A percentile compares a stretch with the other conserved stretches of the same genome.
Conservation (phyloP, 306 rosid species). For the Pyrus pyrifolia region DNA sequence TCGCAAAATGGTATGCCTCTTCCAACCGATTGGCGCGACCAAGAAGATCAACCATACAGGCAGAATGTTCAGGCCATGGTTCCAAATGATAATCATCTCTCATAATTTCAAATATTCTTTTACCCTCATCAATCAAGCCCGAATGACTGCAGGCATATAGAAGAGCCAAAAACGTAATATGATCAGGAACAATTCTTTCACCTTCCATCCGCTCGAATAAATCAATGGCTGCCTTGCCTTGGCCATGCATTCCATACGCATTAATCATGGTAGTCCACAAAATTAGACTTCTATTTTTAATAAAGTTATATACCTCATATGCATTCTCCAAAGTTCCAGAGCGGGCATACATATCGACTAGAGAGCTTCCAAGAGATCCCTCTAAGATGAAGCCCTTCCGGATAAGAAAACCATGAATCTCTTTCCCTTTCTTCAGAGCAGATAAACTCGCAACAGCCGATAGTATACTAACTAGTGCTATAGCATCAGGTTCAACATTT, state of each 20-base stretch:
- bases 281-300: slow-evolving; percentile 30
- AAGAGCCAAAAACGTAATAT: slow-evolving; percentile 63
- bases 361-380: slow-evolving; percentile 46
- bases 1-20: slow-evolving; percentile 59
- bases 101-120: slow-evolving; percentile 41
- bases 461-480: slow-evolving; percentile 48
- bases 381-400: slow-evolving; percentile 52
- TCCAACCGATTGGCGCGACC: slow-evolving; percentile 61
- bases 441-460: slow-evolving; percentile 59
- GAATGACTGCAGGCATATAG: slow-evolving; percentile 80
- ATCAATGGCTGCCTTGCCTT: slow-evolving; percentile 50
- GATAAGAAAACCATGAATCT: slow-evolving; percentile 57
- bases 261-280: slow-evolving; percentile 72
- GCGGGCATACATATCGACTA: slow-evolving; percentile 66
- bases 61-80: slow-evolving; percentile 79
- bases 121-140: slow-evolving; percentile 59
- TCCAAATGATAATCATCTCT: slow-evolving; percentile 41
- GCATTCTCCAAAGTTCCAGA: slow-evolving; percentile 55
- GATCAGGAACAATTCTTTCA: slow-evolving; percentile 50
- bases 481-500: slow-evolving; percentile 42
- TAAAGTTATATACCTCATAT: slow-evolving; percentile 31
- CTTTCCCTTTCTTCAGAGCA: slow-evolving; percentile 66
- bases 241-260: slow-evolving; percentile 74
- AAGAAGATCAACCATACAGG: slow-evolving; percentile 69
- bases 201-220: slow-evolving; percentile 45